A percentile compares a stretch with the other conserved stretches of the same genome.
Evolutionary conservation across 306 rosid species (phyloP).

Genomic region (Chamaecrista fasciculata): DNA sequence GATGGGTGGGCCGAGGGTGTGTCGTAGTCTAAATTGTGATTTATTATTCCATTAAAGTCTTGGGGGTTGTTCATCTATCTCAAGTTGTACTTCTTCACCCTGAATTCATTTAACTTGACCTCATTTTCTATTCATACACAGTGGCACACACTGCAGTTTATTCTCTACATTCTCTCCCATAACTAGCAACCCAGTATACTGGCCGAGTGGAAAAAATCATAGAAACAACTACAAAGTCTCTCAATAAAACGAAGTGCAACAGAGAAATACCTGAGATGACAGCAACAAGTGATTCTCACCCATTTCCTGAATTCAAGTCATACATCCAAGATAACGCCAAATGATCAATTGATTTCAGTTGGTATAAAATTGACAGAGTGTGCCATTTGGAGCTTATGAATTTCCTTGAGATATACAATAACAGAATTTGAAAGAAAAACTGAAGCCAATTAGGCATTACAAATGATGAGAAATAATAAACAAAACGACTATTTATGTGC

Average conservation of each 20-base stretch:
- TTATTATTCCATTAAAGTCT: neutral
- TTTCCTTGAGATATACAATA: slow-evolving; percentile 8
- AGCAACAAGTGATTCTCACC: neutral
- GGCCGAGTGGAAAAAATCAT: neutral
- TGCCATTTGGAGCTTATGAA: slow-evolving; percentile 7
- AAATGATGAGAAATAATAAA: slow-evolving; percentile 9
- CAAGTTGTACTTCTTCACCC: neutral
- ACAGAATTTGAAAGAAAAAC: slow-evolving; percentile 25
- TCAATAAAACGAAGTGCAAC: neutral
- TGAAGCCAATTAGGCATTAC: slow-evolving; percentile 34
- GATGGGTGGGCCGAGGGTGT: neutral
- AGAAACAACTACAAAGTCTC: neutral
- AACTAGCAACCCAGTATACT: neutral
- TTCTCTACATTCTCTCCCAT: neutral
- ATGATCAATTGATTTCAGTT: neutral
- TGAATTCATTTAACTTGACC: neutral
- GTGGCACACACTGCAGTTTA: neutral
- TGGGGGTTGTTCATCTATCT: neutral
- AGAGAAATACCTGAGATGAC: neutral
- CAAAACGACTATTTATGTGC: neutral
- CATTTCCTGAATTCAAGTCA: neutral
- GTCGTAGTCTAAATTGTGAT: neutral
- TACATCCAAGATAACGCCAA: neutral
- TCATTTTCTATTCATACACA: slow-evolving; percentile 1
- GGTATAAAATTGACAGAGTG: neutral